Conservation (phyloP, 352 stramenopile genomes). For the Pythium periplocum region DNA sequence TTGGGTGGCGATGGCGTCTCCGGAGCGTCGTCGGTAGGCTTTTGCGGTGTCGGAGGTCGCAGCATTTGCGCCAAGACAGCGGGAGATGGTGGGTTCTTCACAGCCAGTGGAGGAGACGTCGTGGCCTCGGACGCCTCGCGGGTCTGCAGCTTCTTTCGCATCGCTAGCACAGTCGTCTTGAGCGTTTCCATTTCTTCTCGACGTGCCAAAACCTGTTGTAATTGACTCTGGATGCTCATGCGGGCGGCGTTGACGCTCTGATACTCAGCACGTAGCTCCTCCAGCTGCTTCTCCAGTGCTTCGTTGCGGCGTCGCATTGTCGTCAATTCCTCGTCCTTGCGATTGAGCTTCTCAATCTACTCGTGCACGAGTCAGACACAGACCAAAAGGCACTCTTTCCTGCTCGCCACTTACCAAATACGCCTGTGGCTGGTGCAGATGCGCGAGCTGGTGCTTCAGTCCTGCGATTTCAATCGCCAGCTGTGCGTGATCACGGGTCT, state of each 20-base stretch:
- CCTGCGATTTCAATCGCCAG: constrained; percentile 27
- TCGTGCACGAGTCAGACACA: not conserved
- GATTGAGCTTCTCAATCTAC: constrained; percentile 60
- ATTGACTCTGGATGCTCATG: constrained; percentile 47
- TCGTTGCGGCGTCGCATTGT: constrained; percentile 13
- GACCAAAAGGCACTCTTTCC: not conserved
- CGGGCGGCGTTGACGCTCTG: constrained; percentile 30
- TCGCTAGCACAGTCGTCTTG: constrained; percentile 45
- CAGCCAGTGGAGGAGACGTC: constrained; percentile 3
- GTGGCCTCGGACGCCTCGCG: too few species aligned
- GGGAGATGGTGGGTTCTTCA: constrained; percentile 20
- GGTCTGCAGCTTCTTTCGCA: constrained; percentile 28
- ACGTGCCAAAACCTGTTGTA: constrained; percentile 58
- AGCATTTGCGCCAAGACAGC: constrained; percentile 31
- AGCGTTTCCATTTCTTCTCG: constrained; percentile 58
- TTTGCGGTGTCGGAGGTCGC: constrained; percentile 24
- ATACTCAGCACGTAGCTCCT: constrained; percentile 42
- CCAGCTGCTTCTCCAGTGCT: constrained; percentile 31
- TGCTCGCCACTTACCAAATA: constrained; percentile 41
- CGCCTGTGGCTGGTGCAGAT: constrained; percentile 65
- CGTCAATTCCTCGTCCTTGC: constrained; percentile 40
- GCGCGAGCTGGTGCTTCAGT: constrained; percentile 32
- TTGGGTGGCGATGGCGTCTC: constrained; percentile 22
- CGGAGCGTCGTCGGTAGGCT: constrained; percentile 1
- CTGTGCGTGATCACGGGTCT: constrained; percentile 18